Base-by-base conservation (phyloP, 75 land plant genomes). In the Pinus tabuliformis region DNA sequence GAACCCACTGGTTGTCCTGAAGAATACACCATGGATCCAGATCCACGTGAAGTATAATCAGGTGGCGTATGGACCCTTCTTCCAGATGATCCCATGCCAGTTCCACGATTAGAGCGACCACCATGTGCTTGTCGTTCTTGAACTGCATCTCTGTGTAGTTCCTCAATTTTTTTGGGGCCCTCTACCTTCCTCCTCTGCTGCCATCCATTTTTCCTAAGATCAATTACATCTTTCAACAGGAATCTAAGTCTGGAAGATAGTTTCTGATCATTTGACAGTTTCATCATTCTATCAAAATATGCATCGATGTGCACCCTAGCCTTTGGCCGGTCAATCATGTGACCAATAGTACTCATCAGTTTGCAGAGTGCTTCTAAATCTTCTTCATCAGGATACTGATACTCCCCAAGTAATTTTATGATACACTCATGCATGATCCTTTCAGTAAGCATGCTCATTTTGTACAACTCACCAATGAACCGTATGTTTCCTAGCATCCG, bases 381-480 rank as follows among this genome's bases (percentile, higher is more conserved):
- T 85, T 96, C 99, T 59, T 96, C 97, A 75, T 96, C 98, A 26
- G 89, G 89, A 77, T 82, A 91, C 58, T 89, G 86, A 79, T 74
- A 72, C 22, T 85, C 81, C 57, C 99, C 95, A 56, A 96, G 73
- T 70, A 96, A 76, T 71, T 89, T 91, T 77, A 78, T 87, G 58
- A 96, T 96, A 83, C 99, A 96, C 73, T 92, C 97, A 80, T 96
- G 99, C 99, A 96, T 96, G 61, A 94, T 96, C 65, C 93, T 83
- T 73, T 96, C 99, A 54, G 98, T 96, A 79, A 96, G 78, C 99
- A 96, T 96, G 75, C 79, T 89, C 85, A 89, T 94, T 80, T 96
- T 96, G 88, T 90, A 96, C 28, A 96, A 78, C 58, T 96, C 99
- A 2, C 99, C 99, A 75, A 96, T 96, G 73, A 97, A 86, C 18